Evolutionary conservation across 1,284 basidiomycete genomes (phyloP), one percentile per base, ranked within the genome.

Genomic region (Coniophora puteana): DNA sequence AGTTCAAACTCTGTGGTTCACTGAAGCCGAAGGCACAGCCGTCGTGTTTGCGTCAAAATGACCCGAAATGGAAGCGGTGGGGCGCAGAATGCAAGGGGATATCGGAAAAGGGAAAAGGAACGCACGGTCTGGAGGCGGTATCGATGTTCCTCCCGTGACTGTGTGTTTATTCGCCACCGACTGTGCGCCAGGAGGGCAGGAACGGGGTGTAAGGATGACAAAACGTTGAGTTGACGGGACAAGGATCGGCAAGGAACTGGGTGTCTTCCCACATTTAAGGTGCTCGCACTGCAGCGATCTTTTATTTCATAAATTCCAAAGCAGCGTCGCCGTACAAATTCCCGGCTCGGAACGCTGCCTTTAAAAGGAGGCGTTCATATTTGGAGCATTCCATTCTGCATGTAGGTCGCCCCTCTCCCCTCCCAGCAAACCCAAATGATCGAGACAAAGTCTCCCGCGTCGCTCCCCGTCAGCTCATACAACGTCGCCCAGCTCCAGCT

Each of bases 401-500:
- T 44, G 37, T 49, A 45, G 50, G 48, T 43, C 47, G 38, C 40
- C 38, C 50, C 38, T 42, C 44, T 35, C 47, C 35, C 39, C 38
- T 36, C 47, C 37, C 47, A 47, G 43, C 39, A 44, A 47, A 36
- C 44, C 44, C 52, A 44, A 57, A 72, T 72, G 63, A 67, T 72
- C 55, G 71, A 72, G 58, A 63, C 67, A 53, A 61, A 62, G 34
- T 46, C 58, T 34, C 51, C 58, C 39, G 45, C 55, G 22, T 48
- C 51, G 47, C 49, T 59, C 45, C 62, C 73, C 55, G 68, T 80
- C 55, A 75, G 73, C 57, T 65, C 68, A 45, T 80, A 78, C 65
- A 75, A 75, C 74, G 71, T 82, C 49, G 72, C 75, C 35, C 77
- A 80, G 58, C 71, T 80, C 45, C 75, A 81, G 44, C 75, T 71